phyloP scores from a whole-genome alignment of 495 filamentous ascomycete genomes.

The Xylaria flabelliformis region DNA sequence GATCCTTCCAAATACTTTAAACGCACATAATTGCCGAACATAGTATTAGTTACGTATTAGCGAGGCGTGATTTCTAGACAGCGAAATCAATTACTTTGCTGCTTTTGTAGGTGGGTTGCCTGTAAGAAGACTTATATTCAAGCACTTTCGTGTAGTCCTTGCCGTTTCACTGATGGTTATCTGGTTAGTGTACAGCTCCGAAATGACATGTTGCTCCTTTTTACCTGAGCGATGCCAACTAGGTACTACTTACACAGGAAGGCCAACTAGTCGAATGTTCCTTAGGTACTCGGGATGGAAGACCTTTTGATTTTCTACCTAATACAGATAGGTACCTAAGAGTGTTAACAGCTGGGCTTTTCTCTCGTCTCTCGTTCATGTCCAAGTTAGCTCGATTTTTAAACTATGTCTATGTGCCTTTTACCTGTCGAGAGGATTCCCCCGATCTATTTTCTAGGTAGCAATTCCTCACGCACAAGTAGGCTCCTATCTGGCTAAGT shows the following conservation, averaged over 20 bases:
- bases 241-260: no score
- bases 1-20: no score
- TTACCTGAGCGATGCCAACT: no score
- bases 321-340: background rate
- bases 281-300: background rate
- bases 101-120: background rate
- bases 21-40: background rate
- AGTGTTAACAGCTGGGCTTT: no score
- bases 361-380: background rate
- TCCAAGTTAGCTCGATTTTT: background rate
- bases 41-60: background rate
- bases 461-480: no score
- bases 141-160: background rate
- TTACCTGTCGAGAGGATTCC: background rate
- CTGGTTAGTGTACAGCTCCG: no score
- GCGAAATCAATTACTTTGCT: background rate
- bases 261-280: background rate
- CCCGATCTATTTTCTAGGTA: background rate
- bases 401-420: background rate
- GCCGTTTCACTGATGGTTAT: background rate
- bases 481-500: background rate
- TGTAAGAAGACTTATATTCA: no score
- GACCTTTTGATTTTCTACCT: background rate
- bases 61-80: background rate
- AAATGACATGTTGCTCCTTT: background rate